Conservation (phyloP, 257 asterid species). For the Catharanthus roseus region DNA sequence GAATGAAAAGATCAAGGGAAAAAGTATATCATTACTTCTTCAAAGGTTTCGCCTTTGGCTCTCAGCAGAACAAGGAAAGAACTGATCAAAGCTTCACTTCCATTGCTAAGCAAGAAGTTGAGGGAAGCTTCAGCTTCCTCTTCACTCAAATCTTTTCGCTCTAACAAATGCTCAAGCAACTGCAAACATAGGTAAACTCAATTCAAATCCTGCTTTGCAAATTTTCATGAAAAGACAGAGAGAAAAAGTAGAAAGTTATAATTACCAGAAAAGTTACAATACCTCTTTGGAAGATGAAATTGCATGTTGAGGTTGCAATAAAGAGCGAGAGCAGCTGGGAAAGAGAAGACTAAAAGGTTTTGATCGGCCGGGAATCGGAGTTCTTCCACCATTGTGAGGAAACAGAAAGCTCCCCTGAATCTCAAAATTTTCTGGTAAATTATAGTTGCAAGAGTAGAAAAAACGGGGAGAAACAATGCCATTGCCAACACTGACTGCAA, state of each 20-base stretch:
- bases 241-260: not conserved
- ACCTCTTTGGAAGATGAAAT: constrained; percentile 22
- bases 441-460: not conserved
- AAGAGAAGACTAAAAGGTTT: constrained; percentile 9
- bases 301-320: constrained; percentile 7
- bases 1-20: not conserved
- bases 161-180: constrained; percentile 72
- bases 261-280: not conserved
- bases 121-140: constrained; percentile 69
- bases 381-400: not conserved
- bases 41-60: constrained; percentile 92
- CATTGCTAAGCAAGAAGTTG: constrained; percentile 70
- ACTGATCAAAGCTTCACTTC: constrained; percentile 83
- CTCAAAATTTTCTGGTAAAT: not conserved
- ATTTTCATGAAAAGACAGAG: not conserved
- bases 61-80: constrained; percentile 93
- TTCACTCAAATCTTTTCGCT: constrained; percentile 72
- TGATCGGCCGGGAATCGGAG: not conserved
- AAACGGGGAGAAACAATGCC: not conserved
- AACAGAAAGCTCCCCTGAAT: not conserved
- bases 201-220: not conserved
- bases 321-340: constrained; percentile 8
- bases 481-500: not conserved
- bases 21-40: constrained; percentile 44
- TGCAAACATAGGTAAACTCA: constrained; percentile 13